phyloP scores from a whole-genome alignment of 176 grass and related monocot genomes.

The Pontederia crassipes region DNA sequence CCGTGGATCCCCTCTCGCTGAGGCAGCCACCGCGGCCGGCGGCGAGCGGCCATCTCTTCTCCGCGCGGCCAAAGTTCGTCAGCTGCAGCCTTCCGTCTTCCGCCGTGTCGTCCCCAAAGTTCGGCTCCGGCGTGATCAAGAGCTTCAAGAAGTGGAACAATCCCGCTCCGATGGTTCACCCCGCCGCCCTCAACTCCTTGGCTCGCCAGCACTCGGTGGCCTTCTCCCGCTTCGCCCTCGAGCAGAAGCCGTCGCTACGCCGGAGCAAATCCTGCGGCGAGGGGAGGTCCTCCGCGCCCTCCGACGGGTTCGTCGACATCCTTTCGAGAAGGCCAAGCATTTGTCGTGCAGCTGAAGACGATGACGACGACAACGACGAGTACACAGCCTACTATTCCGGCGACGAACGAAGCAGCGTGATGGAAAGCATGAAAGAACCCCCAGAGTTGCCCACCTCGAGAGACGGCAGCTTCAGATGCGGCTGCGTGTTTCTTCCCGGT shows the following conservation, averaged over 20 bases:
- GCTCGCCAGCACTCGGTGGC: constrained; percentile 47
- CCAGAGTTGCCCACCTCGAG: background rate
- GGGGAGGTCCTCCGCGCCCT: constrained; percentile 31
- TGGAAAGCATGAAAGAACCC: background rate
- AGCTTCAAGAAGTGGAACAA: constrained; percentile 20
- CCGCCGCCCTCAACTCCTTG: constrained; percentile 15
- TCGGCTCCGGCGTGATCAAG: background rate
- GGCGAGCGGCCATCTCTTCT: background rate
- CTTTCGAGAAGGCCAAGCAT: constrained; percentile 3
- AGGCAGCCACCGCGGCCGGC: constrained; percentile 26
- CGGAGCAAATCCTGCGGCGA: constrained; percentile 55
- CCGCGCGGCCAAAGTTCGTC: constrained; percentile 43
- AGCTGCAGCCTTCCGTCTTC: constrained; percentile 59
- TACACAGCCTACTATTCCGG: background rate
- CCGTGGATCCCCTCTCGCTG: constrained; percentile 58
- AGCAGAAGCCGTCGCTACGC: constrained; percentile 3
- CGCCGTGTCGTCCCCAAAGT: constrained; percentile 35
- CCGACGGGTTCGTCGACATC: constrained; percentile 13
- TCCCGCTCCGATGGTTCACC: constrained; percentile 10
- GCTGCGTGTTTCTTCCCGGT: constrained; percentile 44
- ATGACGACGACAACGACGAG: background rate
- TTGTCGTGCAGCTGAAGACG: background rate
- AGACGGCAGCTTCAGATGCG: constrained; percentile 37
- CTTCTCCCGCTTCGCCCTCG: constrained; percentile 26
- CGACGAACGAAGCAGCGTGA: background rate